Evolutionary conservation across 2,329 filamentous ascomycete genomes (phyloP), one percentile per base, ranked within the genome.

Genomic region (Xylaria sp.): DNA sequence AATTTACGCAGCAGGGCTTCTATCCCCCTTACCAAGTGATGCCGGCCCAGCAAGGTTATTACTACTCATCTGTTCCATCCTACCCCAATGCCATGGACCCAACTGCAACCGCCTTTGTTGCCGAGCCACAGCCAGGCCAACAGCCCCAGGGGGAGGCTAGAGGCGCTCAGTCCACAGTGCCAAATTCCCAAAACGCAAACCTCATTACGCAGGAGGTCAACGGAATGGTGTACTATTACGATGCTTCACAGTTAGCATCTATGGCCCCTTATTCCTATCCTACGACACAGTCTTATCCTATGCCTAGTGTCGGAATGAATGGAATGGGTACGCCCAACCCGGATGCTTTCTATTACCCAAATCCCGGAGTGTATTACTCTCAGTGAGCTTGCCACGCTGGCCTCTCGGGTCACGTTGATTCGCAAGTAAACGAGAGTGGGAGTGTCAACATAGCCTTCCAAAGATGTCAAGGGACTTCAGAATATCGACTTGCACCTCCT

Each of bases 181-280:
- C 83, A 65, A 74, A 77, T 2, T 80, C 79, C 16, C 83, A 83
- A 59, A 82, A 88, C 18, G 69, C 78, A 16, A 83, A 79, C 64
- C 73, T 85, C 48, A 83, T 88, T 52, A 91, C 91, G 0, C 92
- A 97, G 73, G 93, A 97, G 76, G 87, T 88, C 64, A 96, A 96
- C 67, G 94, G 94, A 63, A 97, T 95, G 83, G 92, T 96, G 0
- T 97, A 96, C 74, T 99, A 96, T 72, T 92, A 92, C 69, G 90
- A 96, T 70, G 82, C 90, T 6, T 82, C 86, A n/a, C 88, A 92
- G 70, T 77, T 92, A 52, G 78, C 84, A 30, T 76, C 82, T 0
- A 77, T 83, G 64, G 71, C 76, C 53, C 68, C 72, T 64, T 76
- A 78, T 35, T 59, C 75, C 0, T 83, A 81, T 63, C 76, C 79